Conservation (phyloP, 2,329 filamentous ascomycete genomes). For the Clarireedia hainanense region DNA sequence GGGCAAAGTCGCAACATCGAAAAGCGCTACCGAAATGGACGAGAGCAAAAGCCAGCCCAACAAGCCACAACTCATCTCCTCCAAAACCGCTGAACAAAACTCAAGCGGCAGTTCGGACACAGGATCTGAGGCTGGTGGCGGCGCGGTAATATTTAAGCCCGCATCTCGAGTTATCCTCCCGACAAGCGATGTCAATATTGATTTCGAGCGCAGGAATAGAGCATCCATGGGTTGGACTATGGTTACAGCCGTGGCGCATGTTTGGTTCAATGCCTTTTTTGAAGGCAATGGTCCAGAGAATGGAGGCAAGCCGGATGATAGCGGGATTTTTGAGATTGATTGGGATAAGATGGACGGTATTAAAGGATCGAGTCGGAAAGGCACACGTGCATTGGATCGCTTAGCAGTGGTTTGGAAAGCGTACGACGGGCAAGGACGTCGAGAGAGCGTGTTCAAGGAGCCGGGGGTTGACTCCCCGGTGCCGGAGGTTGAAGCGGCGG, state of each 20-base stretch:
- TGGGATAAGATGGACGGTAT: slow-evolving; percentile 87
- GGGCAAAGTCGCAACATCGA: slow-evolving; percentile 14
- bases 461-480: slow-evolving; percentile 61
- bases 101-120: slow-evolving; percentile 1
- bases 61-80: not conserved
- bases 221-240: slow-evolving; percentile 73
- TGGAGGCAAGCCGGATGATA: slow-evolving; percentile 55
- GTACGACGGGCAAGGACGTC: slow-evolving; percentile 22
- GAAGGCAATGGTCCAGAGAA: slow-evolving; percentile 72
- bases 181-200: slow-evolving; percentile 82
- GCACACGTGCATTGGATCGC: slow-evolving; percentile 71
- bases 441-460: slow-evolving; percentile 48
- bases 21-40: slow-evolving; percentile 13
- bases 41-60: not conserved
- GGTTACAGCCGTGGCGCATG: slow-evolving; percentile 87
- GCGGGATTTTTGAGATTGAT: slow-evolving; percentile 62
- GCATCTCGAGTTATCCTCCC: slow-evolving; percentile 59
- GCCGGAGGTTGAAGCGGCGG: slow-evolving; percentile 55
- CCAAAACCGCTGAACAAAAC: not conserved
- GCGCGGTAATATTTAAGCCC: slow-evolving; percentile 73
- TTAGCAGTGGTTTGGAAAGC: slow-evolving; percentile 78
- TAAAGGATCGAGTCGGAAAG: slow-evolving; percentile 79
- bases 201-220: slow-evolving; percentile 79
- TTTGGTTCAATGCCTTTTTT: slow-evolving; percentile 96
- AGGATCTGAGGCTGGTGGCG: slow-evolving; percentile 49